phyloP scores from a whole-genome alignment of 192 early-diverging fungal genomes.

The Coemansia sp. region DNA sequence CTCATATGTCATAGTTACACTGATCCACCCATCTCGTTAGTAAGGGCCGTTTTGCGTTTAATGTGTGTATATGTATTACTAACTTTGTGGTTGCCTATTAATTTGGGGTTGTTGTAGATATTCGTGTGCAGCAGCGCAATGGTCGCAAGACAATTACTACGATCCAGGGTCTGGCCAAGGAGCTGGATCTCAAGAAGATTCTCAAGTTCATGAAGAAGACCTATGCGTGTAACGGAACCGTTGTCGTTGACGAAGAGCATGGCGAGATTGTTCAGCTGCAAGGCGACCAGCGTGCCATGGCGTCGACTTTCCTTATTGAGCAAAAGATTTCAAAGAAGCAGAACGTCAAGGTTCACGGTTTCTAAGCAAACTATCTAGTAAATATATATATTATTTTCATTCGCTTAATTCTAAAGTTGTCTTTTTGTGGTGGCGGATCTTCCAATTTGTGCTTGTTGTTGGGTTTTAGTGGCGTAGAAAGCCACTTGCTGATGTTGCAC shows the following conservation, averaged over 20 bases:
- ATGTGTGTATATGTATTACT: conserved; percentile 2
- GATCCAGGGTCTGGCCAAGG: conserved; percentile 84
- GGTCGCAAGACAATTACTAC: conserved; percentile 97
- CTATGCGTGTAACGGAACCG: conserved; percentile 96
- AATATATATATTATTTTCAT: neutral
- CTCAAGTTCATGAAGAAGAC: conserved; percentile 96
- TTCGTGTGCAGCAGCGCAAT: conserved; percentile 96
- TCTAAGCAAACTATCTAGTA: conserved; percentile 59
- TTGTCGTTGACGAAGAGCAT: conserved; percentile 89
- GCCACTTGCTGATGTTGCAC: too few species aligned
- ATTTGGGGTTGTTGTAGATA: conserved; percentile 73
- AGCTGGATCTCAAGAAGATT: conserved; percentile 87
- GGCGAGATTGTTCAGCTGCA: conserved; percentile 93
- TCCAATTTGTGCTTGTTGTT: too few species aligned
- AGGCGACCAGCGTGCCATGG: conserved; percentile 90
- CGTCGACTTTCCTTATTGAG: conserved; percentile 74
- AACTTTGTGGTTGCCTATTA: neutral
- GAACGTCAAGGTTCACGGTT: conserved; percentile 94
- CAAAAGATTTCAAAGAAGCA: conserved; percentile 77
- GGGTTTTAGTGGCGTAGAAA: too few species aligned
- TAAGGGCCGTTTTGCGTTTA: neutral
- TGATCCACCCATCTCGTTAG: conserved; percentile 35
- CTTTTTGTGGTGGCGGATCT: neutral
- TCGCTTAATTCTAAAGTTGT: too few species aligned
- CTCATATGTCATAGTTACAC: conserved; percentile 63